Evolutionary conservation across 257 asterid species (phyloP).

Genomic region (Primulina huaijiensis): DNA sequence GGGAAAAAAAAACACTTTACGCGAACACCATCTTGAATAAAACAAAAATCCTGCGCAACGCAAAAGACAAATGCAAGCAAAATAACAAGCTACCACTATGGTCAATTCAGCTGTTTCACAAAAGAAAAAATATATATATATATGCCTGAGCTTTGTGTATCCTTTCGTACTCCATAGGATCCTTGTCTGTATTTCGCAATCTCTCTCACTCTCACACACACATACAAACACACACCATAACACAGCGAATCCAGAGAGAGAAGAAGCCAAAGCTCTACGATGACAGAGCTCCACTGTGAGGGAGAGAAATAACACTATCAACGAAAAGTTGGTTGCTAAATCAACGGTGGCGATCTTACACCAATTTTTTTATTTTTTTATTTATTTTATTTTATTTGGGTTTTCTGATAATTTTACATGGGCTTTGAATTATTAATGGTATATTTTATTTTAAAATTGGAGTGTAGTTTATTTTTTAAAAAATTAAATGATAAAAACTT

Average conservation of each 20-base stretch:
- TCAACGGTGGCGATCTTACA: background rate
- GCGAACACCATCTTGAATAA: background rate
- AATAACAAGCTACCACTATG: conserved; percentile 12
- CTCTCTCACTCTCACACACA: background rate
- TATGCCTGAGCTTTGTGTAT: conserved; percentile 88
- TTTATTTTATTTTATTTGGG: too few relatives aligned
- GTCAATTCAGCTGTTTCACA: conserved; percentile 5
- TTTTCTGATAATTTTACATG: too few relatives aligned
- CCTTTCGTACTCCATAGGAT: conserved; percentile 95
- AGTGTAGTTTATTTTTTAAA: too few relatives aligned
- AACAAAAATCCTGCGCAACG: conserved; percentile 16
- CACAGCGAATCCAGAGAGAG: background rate
- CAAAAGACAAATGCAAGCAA: conserved; percentile 24
- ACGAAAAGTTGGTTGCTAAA: background rate
- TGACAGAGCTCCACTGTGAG: background rate
- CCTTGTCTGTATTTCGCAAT: conserved; percentile 10
- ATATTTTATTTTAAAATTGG: too few relatives aligned
- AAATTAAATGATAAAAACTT: too few relatives aligned
- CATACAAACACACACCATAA: background rate
- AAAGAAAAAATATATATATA: background rate
- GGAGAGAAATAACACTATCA: too few relatives aligned
- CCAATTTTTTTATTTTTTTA: too few relatives aligned
- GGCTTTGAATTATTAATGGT: too few relatives aligned
- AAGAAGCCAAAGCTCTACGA: background rate
- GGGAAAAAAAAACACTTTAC: conserved; percentile 6